Evolutionary conservation across 2,329 filamentous ascomycete genomes (phyloP).

Genomic region (Pseudogymnoascus sp.): DNA sequence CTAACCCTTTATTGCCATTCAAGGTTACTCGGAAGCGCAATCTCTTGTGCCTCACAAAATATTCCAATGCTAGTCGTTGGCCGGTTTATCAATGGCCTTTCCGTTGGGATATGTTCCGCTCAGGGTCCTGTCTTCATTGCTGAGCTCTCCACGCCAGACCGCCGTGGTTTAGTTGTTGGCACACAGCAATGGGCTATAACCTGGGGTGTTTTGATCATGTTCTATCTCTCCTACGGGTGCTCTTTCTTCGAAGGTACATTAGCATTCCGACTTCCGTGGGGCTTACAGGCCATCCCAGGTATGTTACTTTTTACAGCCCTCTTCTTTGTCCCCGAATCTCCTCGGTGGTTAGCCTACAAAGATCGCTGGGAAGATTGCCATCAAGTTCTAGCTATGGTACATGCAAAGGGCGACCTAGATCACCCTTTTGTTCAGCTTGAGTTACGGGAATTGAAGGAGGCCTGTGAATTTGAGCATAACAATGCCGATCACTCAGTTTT

Average conservation of each 20-base stretch:
- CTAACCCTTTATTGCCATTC: background rate
- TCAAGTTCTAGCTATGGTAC: constrained; percentile 49
- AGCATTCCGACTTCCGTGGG: constrained; percentile 56
- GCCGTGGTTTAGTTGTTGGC: constrained; percentile 60
- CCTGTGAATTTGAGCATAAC: constrained; percentile 63
- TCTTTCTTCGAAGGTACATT: constrained; percentile 35
- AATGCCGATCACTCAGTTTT: constrained; percentile 64
- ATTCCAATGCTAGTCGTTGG: constrained; percentile 46
- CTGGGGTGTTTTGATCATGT: constrained; percentile 63
- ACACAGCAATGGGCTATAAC: constrained; percentile 68
- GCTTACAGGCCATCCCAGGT: constrained; percentile 48
- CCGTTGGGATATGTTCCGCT: constrained; percentile 53
- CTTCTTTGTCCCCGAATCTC: constrained; percentile 32
- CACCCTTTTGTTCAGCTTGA: constrained; percentile 60
- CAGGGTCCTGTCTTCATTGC: constrained; percentile 62
- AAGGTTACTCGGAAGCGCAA: constrained; percentile 49
- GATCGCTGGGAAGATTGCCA: constrained; percentile 44
- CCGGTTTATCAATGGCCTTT: constrained; percentile 54
- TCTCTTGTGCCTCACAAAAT: constrained; percentile 51
- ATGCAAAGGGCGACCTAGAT: constrained; percentile 56
- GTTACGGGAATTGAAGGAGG: constrained; percentile 63
- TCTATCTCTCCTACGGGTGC: constrained; percentile 54
- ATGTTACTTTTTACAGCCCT: constrained; percentile 38
- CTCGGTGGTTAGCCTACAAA: constrained; percentile 31
- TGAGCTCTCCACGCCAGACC: constrained; percentile 52